These are phyloP conservation scores for Naegleria lovaniensis DNA, from an alignment of 208 protist species.

Conservation along the genomic window DNA sequence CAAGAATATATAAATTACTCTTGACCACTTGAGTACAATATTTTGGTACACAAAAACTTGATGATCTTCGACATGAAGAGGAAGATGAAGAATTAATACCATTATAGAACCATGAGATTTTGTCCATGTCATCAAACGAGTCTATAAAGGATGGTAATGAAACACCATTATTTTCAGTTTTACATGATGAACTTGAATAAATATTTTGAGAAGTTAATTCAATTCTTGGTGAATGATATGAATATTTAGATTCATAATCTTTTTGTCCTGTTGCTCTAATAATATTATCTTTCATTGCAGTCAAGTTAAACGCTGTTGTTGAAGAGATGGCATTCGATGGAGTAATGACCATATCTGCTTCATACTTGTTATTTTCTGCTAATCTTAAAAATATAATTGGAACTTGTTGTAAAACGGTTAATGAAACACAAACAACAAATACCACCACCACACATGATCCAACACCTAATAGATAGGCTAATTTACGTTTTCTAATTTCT, in stretches of 20 bases:
- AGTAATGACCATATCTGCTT: not conserved
- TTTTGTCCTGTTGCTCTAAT: not conserved
- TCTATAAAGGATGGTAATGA: not conserved
- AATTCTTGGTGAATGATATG: not conserved
- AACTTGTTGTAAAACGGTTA: not conserved
- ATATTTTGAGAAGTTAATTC: not conserved
- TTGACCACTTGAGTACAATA: not conserved
- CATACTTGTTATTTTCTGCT: not conserved
- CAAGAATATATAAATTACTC: not conserved
- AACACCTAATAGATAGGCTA: not conserved
- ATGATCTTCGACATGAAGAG: not conserved
- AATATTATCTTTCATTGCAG: not conserved
- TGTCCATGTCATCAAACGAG: not conserved
- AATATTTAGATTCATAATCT: not conserved
- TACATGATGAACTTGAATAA: not conserved
- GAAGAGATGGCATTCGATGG: not conserved
- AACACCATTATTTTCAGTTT: not conserved
- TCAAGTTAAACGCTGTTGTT: not conserved
- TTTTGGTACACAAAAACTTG: not conserved
- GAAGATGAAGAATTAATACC: not conserved
- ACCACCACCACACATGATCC: not conserved
- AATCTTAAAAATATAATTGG: conserved; percentile 19
- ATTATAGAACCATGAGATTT: not conserved
- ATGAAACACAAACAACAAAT: not conserved
- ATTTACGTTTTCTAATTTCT: not conserved